Conservation (phyloP, 164 flowering plant genomes). For the Echeveria elegans region DNA sequence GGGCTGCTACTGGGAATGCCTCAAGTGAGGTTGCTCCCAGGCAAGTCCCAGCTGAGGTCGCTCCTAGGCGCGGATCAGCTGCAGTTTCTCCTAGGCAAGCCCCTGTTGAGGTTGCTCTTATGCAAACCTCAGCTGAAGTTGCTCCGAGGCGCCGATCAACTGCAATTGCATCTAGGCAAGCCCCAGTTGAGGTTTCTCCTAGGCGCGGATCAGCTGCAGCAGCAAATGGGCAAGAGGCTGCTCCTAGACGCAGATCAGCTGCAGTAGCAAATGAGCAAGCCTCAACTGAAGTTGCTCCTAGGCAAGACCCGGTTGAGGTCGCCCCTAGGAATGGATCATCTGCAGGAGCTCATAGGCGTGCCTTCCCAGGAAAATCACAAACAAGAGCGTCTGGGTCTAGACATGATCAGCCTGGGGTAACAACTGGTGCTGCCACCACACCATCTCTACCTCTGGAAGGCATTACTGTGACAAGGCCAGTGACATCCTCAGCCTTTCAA, state of each 20-base stretch:
- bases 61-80: background rate
- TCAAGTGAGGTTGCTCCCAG: too few relatives aligned
- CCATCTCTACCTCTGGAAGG: background rate
- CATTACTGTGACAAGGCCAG: background rate
- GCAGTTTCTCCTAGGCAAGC: background rate
- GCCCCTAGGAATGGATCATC: background rate
- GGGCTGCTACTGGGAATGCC: background rate
- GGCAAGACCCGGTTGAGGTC: background rate
- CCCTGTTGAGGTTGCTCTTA: too few relatives aligned
- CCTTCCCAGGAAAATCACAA: background rate
- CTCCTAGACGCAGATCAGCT: background rate
- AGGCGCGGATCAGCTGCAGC: too few relatives aligned
- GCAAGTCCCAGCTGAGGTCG: too few relatives aligned
- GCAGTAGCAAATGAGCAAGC: background rate
- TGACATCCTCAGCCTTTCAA: background rate
- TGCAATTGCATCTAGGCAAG: too few relatives aligned
- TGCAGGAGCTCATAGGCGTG: too few relatives aligned
- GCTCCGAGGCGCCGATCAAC: too few relatives aligned
- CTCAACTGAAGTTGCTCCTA: background rate
- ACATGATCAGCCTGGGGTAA: background rate
- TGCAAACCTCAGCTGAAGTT: too few relatives aligned
- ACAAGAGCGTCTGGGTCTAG: background rate
- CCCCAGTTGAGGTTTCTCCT: too few relatives aligned
- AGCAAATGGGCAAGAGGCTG: too few relatives aligned
- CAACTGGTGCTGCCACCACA: background rate